A percentile compares a stretch with the other conserved stretches of the same genome.
These are phyloP conservation scores for Ganoderma lucidum DNA, from an alignment of 1,284 basidiomycete species.

Conservation along the genomic window DNA sequence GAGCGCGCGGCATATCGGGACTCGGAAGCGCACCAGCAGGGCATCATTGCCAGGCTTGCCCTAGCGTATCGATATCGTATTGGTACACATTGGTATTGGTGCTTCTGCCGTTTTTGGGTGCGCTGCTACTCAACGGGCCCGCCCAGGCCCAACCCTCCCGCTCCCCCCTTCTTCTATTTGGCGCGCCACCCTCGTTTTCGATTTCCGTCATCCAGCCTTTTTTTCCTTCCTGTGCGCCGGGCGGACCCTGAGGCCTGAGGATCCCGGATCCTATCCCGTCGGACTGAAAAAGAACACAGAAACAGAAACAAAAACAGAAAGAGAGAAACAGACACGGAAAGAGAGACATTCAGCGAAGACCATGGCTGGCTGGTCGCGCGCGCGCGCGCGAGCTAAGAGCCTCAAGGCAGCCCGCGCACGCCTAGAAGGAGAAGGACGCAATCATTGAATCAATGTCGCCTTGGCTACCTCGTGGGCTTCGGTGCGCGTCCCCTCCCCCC, in stretches of 20 bases:
- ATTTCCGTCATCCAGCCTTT: not conserved
- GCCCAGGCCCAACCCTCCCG: not conserved
- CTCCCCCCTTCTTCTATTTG: not conserved
- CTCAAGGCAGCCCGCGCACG: not conserved
- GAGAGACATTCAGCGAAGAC: not conserved
- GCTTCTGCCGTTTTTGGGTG: not conserved
- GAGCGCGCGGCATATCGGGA: no score
- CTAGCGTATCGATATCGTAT: not conserved
- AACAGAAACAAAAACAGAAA: no score
- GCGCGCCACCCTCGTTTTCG: not conserved
- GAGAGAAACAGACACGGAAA: not conserved
- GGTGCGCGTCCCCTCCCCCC: not conserved
- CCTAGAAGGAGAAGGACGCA: no score
- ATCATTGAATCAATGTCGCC: constrained; percentile 6
- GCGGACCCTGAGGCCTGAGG: no score
- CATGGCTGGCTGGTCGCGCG: not conserved
- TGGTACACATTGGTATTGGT: no score
- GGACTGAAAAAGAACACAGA: not conserved
- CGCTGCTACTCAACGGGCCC: constrained; percentile 2
- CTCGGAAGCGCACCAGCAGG: not conserved
- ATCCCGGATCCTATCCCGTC: not conserved
- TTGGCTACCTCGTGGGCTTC: constrained; percentile 4
- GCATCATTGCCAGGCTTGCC: no score
- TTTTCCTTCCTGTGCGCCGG: no score
- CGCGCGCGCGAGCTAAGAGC: not conserved